Conservation (phyloP, 2,329 filamentous ascomycete genomes). For the Pseudogymnoascus sp. region DNA sequence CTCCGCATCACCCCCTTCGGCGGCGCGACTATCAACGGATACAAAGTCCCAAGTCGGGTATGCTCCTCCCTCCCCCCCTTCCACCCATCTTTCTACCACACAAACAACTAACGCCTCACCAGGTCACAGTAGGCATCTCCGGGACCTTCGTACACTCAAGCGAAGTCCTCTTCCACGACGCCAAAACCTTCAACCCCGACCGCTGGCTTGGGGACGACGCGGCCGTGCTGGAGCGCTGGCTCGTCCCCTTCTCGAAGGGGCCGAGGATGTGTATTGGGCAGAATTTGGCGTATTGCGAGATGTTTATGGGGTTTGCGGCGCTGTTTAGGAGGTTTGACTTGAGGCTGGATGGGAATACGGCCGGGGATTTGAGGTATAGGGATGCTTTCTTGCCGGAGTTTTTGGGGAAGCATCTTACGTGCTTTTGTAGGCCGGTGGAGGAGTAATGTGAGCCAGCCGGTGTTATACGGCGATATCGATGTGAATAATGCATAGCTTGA, state of each 20-base stretch:
- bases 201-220: conserved; percentile 31
- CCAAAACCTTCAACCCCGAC: conserved; percentile 34
- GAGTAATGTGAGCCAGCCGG: not conserved
- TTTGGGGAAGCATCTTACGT: conserved; percentile 14
- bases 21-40: not conserved
- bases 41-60: conserved; percentile 7
- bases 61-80: not conserved
- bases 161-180: conserved; percentile 29
- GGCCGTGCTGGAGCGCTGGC: conserved; percentile 27
- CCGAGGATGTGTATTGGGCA: conserved; percentile 32
- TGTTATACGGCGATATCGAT: not conserved
- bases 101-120: not conserved
- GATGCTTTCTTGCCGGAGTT: conserved; percentile 18
- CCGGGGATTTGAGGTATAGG: conserved; percentile 22
- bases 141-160: conserved; percentile 16
- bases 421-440: conserved; percentile 13
- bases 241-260: conserved; percentile 37
- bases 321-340: conserved; percentile 23
- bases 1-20: not conserved
- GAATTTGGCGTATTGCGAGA: conserved; percentile 28
- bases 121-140: conserved; percentile 24
- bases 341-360: conserved; percentile 18
- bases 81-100: no score
- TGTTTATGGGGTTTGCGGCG: conserved; percentile 27
- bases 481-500: not conserved